phyloP scores from a whole-genome alignment of 306 rosid species.

The Gastrolobium bilobum region DNA sequence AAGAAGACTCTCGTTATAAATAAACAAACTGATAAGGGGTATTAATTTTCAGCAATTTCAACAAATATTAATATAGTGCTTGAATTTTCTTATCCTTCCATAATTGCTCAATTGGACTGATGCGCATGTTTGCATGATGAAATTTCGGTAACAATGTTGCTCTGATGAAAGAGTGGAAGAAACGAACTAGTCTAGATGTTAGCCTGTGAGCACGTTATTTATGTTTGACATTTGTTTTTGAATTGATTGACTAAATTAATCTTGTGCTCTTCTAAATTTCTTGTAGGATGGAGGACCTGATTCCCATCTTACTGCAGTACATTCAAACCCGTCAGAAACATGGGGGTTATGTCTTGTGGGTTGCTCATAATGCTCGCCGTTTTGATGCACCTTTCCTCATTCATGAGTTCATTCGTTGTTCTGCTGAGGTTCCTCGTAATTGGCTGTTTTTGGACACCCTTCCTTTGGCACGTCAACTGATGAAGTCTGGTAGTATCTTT shows the following conservation, averaged over 20 bases:
- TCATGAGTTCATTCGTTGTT: conserved; percentile 68
- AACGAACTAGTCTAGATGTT: neutral
- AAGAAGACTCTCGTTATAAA: neutral
- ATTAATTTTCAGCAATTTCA: neutral
- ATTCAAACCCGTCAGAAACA: conserved; percentile 70
- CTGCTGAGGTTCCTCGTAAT: conserved; percentile 61
- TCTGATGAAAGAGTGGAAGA: neutral
- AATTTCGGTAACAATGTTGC: neutral
- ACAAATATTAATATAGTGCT: neutral
- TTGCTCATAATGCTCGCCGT: conserved; percentile 75
- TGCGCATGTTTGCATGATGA: neutral
- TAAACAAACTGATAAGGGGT: neutral
- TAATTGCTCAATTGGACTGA: neutral
- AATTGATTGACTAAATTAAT: neutral
- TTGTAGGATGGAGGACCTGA: conserved; percentile 74
- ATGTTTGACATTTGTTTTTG: neutral
- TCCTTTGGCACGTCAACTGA: conserved; percentile 65
- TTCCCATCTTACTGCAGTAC: conserved; percentile 71
- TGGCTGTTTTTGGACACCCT: conserved; percentile 69
- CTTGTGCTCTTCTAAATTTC: conserved; percentile 40
- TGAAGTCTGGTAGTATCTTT: conserved; percentile 61
- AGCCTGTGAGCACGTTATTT: neutral
- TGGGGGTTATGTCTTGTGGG: conserved; percentile 64
- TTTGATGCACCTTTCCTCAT: conserved; percentile 77
- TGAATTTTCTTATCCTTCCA: neutral